Conservation (phyloP, 2,329 filamentous ascomycete genomes). For the Aulographum hederae region DNA sequence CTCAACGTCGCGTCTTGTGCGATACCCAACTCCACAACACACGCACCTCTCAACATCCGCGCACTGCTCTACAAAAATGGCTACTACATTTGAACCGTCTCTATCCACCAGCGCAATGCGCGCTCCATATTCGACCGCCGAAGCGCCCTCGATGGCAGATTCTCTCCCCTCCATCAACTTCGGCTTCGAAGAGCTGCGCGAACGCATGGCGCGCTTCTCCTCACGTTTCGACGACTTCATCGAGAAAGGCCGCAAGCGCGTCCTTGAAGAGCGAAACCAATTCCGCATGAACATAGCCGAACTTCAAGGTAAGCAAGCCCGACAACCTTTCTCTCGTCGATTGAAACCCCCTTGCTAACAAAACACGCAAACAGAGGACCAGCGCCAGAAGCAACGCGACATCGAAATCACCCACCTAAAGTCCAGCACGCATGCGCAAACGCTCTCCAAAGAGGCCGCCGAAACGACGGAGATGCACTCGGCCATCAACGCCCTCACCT, state of each 20-base stretch:
- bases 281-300: constrained; percentile 84
- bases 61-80: constrained; percentile 5
- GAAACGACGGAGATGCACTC: constrained; percentile 49
- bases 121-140: constrained; percentile 34
- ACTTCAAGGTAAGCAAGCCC: constrained; percentile 50
- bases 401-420: constrained; percentile 68
- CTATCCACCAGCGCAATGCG: constrained; percentile 44
- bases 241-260: constrained; percentile 71
- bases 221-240: constrained; percentile 86
- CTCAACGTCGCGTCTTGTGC: background rate
- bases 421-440: constrained; percentile 51
- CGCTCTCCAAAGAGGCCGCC: constrained; percentile 55
- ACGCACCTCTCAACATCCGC: background rate
- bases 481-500: constrained; percentile 36
- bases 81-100: constrained; percentile 48
- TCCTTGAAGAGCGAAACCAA: constrained; percentile 83
- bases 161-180: constrained; percentile 82
- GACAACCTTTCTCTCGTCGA: constrained; percentile 1
- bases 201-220: constrained; percentile 88
- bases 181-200: constrained; percentile 86
- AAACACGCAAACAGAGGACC: constrained; percentile 47
- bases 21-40: background rate
- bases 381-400: constrained; percentile 73
- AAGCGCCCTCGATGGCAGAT: constrained; percentile 51
- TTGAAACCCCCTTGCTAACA: constrained; percentile 3